Percentiles rank a stretch among this genome's conserved stretches.
phyloP scores from a whole-genome alignment of 495 filamentous ascomycete genomes.

The Neurospora cerealis region DNA sequence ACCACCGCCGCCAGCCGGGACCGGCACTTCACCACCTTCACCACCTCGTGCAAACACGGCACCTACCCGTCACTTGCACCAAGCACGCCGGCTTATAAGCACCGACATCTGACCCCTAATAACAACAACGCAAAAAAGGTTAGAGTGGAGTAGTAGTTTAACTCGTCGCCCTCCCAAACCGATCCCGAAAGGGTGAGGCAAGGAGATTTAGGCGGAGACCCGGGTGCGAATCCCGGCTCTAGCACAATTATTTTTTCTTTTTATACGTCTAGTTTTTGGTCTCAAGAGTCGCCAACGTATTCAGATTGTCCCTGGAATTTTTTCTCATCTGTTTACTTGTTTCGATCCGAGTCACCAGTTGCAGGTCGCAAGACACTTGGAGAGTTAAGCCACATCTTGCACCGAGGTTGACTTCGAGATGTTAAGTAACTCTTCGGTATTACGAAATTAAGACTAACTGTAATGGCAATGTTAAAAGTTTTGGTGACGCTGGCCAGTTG shows the following conservation, averaged over 20 bases:
- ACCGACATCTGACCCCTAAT: neutral
- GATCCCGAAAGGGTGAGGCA: neutral
- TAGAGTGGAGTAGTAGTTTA: constrained; percentile 22
- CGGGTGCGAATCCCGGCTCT: constrained; percentile 19
- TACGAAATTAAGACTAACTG: neutral
- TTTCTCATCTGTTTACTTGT: neutral
- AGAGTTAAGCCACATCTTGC: neutral
- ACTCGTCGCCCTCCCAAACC: constrained; percentile 18
- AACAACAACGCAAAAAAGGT: neutral
- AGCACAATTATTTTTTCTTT: constrained; percentile 2
- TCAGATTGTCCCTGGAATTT: neutral
- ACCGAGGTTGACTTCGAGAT: neutral
- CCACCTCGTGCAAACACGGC: neutral
- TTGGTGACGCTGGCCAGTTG: neutral
- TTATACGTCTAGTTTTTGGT: neutral
- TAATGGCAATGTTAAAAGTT: neutral
- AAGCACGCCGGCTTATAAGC: neutral
- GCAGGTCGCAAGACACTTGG: neutral
- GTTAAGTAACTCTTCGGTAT: neutral
- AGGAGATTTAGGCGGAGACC: constrained; percentile 9
- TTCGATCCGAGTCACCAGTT: neutral
- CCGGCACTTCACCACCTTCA: neutral
- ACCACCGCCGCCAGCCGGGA: neutral
- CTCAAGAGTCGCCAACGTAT: rapidly evolving
- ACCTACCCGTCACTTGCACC: neutral